These are phyloP conservation scores for Candida golubevii DNA, from an alignment of 805 yeast genomes.

Conservation along the genomic window DNA sequence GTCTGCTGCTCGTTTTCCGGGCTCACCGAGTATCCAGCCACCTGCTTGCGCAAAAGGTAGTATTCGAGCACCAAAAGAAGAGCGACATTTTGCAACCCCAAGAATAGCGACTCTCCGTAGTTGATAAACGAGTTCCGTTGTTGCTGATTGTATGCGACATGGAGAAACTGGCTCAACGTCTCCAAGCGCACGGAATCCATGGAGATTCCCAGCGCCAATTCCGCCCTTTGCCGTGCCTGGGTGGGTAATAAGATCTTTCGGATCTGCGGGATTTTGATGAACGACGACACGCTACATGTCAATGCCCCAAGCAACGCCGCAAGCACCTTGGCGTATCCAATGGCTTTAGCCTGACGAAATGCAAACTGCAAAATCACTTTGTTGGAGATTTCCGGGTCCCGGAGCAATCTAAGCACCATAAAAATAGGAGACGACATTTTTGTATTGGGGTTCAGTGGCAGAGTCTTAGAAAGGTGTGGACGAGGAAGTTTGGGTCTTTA, in stretches of 20 bases:
- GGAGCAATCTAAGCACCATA: slow-evolving; percentile 28
- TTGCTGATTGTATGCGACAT: slow-evolving; percentile 36
- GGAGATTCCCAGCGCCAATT: slow-evolving; percentile 36
- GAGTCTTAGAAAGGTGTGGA: no score
- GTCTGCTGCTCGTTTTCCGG: slow-evolving; percentile 18
- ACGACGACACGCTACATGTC: slow-evolving; percentile 35
- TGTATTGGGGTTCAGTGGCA: no score
- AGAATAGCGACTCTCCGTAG: slow-evolving; percentile 38
- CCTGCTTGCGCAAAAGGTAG: slow-evolving; percentile 24
- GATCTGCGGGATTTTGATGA: slow-evolving; percentile 40
- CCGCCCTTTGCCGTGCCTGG: slow-evolving; percentile 21
- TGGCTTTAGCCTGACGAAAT: slow-evolving; percentile 28
- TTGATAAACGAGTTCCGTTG: slow-evolving; percentile 31
- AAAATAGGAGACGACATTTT: slow-evolving; percentile 9
- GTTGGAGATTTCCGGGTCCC: slow-evolving; percentile 39
- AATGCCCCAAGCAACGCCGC: slow-evolving; percentile 30
- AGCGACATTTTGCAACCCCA: slow-evolving; percentile 37
- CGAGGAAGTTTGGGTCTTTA: no score
- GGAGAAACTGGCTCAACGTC: slow-evolving; percentile 33
- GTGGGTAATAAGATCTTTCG: slow-evolving; percentile 29
- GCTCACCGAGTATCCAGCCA: slow-evolving; percentile 12
- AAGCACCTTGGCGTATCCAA: slow-evolving; percentile 32
- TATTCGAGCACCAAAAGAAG: slow-evolving; percentile 34
- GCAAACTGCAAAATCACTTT: slow-evolving; percentile 36
- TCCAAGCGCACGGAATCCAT: slow-evolving; percentile 34